phyloP scores from a whole-genome alignment of 768 basidiomycete species.

The Serendipita indica region DNA sequence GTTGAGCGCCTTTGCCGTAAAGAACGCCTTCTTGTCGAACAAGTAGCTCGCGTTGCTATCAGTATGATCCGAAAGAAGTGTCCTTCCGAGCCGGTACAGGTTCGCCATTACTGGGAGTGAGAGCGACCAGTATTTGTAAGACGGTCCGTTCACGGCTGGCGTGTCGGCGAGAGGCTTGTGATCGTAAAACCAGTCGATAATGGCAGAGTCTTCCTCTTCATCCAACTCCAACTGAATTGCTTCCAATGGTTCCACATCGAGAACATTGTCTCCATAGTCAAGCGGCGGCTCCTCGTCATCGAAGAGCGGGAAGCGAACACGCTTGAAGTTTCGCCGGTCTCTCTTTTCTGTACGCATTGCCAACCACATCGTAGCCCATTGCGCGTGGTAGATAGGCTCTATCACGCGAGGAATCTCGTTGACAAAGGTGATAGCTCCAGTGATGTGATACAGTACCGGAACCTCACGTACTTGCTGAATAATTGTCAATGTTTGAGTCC shows the following conservation, averaged over 20 bases:
- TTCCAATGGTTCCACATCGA: constrained; percentile 95
- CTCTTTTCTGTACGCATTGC: constrained; percentile 98
- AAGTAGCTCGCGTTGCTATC: constrained; percentile 85
- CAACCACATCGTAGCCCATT: constrained; percentile 99
- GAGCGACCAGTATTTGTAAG: constrained; percentile 87
- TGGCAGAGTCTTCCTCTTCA: constrained; percentile 76
- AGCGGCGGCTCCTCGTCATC: constrained; percentile 98
- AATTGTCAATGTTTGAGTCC: constrained; percentile 2
- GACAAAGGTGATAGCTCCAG: constrained; percentile 98
- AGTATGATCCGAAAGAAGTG: constrained; percentile 81
- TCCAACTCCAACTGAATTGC: constrained; percentile 96
- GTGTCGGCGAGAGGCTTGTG: constrained; percentile 87
- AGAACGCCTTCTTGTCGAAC: constrained; percentile 96
- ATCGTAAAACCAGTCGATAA: constrained; percentile 98
- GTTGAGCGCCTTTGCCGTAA: constrained; percentile 93
- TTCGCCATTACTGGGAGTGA: constrained; percentile 93
- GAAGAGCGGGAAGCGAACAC: constrained; percentile 98
- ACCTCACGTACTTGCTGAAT: constrained; percentile 88
- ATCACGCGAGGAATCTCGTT: constrained; percentile 95
- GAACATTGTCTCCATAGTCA: constrained; percentile 97
- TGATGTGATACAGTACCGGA: constrained; percentile 95
- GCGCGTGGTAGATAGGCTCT: constrained; percentile 95
- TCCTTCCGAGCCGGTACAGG: constrained; percentile 87
- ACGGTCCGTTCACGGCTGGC: constrained; percentile 77
- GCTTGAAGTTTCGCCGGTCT: constrained; percentile 97